phyloP scores from a whole-genome alignment of 1,139 yeast species.

The Scheffersomyces illinoinensis region DNA sequence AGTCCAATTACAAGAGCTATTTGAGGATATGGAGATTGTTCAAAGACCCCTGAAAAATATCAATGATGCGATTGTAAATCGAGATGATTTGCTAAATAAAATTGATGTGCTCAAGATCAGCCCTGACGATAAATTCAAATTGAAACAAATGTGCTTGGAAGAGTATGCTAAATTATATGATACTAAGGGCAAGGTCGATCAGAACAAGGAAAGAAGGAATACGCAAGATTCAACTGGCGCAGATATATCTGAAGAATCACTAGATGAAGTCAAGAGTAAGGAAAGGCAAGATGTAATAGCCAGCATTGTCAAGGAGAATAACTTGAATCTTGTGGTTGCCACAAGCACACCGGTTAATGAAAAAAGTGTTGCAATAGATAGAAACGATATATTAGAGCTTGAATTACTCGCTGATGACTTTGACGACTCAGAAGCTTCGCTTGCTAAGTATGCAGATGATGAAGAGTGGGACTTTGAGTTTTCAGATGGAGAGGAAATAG shows the following conservation, averaged over 20 bases:
- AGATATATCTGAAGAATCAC: constrained; percentile 9
- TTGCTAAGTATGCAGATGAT: constrained; percentile 35
- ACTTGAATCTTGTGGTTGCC: constrained; percentile 7
- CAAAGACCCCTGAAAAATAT: constrained; percentile 1
- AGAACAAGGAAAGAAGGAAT: not conserved
- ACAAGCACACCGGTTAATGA: constrained; percentile 6
- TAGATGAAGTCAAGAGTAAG: constrained; percentile 6
- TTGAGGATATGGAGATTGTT: constrained; percentile 52
- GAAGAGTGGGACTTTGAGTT: constrained; percentile 39
- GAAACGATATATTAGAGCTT: constrained; percentile 34
- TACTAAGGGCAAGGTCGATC: not conserved
- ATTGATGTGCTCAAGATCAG: constrained; percentile 41
- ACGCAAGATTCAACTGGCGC: constrained; percentile 1
- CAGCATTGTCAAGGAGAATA: constrained; percentile 15
- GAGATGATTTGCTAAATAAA: constrained; percentile 24
- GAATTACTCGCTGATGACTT: constrained; percentile 56
- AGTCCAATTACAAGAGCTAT: constrained; percentile 43
- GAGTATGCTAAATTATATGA: constrained; percentile 12
- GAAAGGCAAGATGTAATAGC: constrained; percentile 12
- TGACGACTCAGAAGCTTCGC: constrained; percentile 33
- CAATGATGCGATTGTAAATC: constrained; percentile 9
- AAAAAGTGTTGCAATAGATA: constrained; percentile 14
- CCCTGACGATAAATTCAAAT: constrained; percentile 52
- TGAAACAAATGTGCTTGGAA: constrained; percentile 30
- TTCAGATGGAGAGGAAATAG: constrained; percentile 29